Evolutionary conservation across 768 basidiomycete species (phyloP).

Genomic region (Lactifluus pinguis): DNA sequence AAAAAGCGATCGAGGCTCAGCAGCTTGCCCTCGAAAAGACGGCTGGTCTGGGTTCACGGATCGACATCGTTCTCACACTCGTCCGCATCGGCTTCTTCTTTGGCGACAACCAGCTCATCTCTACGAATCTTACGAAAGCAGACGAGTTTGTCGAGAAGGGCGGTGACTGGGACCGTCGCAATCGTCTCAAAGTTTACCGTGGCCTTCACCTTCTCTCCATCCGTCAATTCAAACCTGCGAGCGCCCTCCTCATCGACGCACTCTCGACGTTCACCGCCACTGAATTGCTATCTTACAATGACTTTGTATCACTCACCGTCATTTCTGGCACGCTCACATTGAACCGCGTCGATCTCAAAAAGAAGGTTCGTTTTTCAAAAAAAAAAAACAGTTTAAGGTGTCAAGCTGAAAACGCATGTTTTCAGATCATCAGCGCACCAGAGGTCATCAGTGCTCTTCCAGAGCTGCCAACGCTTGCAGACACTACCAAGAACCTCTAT

Average conservation of each 20-base stretch:
- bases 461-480: conserved; percentile 72
- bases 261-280: conserved; percentile 91
- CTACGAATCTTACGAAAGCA: conserved; percentile 63
- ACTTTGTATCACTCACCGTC: conserved; percentile 81
- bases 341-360: conserved; percentile 80
- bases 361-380: conserved; percentile 54
- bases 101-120: conserved; percentile 64
- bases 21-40: conserved; percentile 84
- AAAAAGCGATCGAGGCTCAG: conserved; percentile 72
- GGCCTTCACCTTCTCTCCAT: conserved; percentile 79
- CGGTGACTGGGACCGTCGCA: conserved; percentile 96
- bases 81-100: conserved; percentile 90
- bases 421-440: conserved; percentile 71
- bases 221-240: conserved; percentile 84
- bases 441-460: conserved; percentile 84
- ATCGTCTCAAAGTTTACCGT: conserved; percentile 92
- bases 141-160: conserved; percentile 90
- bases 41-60: conserved; percentile 84
- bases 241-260: conserved; percentile 82
- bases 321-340: conserved; percentile 70
- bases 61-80: conserved; percentile 85
- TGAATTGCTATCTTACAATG: conserved; percentile 80
- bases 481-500: conserved; percentile 80
- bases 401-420: background rate
- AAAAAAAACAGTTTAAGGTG: background rate